phyloP scores from a whole-genome alignment of 1,139 yeast species.

The Kluyveromyces sp. region DNA sequence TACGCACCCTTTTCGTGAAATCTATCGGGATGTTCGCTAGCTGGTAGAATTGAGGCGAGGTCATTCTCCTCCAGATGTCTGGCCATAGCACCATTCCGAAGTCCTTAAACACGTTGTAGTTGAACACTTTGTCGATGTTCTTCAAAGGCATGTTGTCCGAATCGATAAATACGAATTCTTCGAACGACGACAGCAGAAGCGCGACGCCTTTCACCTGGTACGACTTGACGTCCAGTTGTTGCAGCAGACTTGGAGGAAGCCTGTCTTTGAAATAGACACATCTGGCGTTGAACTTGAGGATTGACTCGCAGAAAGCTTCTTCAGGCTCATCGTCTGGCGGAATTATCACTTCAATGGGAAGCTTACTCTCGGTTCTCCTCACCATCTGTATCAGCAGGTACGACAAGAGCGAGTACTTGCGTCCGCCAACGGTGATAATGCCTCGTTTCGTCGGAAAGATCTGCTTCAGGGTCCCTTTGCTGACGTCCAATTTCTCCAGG shows the following conservation, averaged over 20 bases:
- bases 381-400: slow-evolving; percentile 47
- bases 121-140: slow-evolving; percentile 47
- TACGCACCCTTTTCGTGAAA: slow-evolving; percentile 21
- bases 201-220: slow-evolving; percentile 62
- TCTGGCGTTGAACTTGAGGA: slow-evolving; percentile 43
- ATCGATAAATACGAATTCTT: slow-evolving; percentile 54
- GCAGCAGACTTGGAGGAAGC: slow-evolving; percentile 30
- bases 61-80: slow-evolving; percentile 61
- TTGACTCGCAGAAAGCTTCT: slow-evolving; percentile 32
- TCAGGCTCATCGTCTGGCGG: slow-evolving; percentile 47
- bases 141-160: slow-evolving; percentile 59
- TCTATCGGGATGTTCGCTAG: slow-evolving; percentile 42
- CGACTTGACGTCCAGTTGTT: slow-evolving; percentile 39
- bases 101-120: slow-evolving; percentile 30
- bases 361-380: slow-evolving; percentile 45
- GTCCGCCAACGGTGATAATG: slow-evolving; percentile 60
- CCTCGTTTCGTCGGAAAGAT: slow-evolving; percentile 41
- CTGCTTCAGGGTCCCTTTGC: slow-evolving; percentile 8
- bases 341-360: slow-evolving; percentile 56
- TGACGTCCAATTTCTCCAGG: slow-evolving; percentile 22
- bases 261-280: slow-evolving; percentile 43
- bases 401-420: slow-evolving; percentile 49
- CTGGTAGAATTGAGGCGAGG: slow-evolving; percentile 52
- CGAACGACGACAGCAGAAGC: slow-evolving; percentile 50
- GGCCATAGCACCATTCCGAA: slow-evolving; percentile 55